These are phyloP conservation scores for Alternaria triticina DNA, from an alignment of 2,329 filamentous ascomycete genomes.

Conservation along the genomic window DNA sequence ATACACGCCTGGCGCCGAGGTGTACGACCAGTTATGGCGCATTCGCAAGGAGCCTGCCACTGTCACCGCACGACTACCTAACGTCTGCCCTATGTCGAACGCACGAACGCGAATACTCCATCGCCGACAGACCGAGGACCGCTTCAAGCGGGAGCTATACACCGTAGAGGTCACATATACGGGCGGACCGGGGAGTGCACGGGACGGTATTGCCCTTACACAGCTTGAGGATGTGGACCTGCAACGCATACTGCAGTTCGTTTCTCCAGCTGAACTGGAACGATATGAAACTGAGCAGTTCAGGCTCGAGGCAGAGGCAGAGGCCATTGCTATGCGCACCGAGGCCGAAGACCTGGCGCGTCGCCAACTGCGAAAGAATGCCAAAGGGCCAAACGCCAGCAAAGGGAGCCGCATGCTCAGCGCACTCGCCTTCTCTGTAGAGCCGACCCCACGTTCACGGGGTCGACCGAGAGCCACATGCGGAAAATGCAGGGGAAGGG, in stretches of 20 bases:
- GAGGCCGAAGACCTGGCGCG: constrained; percentile 30
- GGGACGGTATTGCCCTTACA: constrained; percentile 1
- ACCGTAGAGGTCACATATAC: constrained; percentile 24
- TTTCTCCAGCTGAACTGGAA: constrained; percentile 39
- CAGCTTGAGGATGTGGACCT: constrained; percentile 34
- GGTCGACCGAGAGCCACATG: constrained; percentile 16
- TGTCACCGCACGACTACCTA: constrained; percentile 32
- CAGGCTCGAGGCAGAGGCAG: constrained; percentile 33
- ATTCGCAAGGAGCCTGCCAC: constrained; percentile 33
- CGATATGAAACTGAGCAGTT: constrained; percentile 44
- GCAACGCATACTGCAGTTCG: constrained; percentile 37
- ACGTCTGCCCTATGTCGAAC: constrained; percentile 36
- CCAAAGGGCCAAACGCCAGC: constrained; percentile 13
- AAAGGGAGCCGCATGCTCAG: constrained; percentile 18
- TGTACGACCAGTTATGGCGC: constrained; percentile 40
- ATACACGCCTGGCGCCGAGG: constrained; percentile 35
- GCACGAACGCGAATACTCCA: constrained; percentile 37
- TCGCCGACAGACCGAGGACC: constrained; percentile 36
- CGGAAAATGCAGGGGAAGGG: constrained; percentile 15
- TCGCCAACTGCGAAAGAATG: constrained; percentile 33
- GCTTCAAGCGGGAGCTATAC: constrained; percentile 33
- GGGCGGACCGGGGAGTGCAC: background rate
- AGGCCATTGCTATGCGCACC: constrained; percentile 23
- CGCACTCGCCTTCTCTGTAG: constrained; percentile 12
- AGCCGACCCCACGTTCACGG: constrained; percentile 11